Evolutionary conservation across 1,139 yeast genomes (phyloP).

Genomic region (Candida sp.): DNA sequence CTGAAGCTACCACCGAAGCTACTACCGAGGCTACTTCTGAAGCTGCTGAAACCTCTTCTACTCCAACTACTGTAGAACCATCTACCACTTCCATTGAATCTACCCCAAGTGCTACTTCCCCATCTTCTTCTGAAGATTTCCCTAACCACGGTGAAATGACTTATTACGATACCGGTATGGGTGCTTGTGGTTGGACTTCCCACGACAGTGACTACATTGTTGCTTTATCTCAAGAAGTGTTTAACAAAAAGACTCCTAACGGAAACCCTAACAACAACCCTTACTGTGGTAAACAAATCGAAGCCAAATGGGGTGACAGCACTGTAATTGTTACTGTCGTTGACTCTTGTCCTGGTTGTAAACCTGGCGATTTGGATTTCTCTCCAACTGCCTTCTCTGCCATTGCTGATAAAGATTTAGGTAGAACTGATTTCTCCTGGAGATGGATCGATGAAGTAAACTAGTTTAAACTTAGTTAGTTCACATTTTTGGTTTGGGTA

Average conservation of each 20-base stretch:
- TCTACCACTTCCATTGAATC: conserved; percentile 20
- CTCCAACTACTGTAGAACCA: conserved; percentile 11
- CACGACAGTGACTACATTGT: conserved; percentile 47
- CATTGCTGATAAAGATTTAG: conserved; percentile 36
- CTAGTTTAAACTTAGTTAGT: no score
- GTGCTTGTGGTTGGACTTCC: conserved; percentile 57
- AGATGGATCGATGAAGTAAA: conserved; percentile 17
- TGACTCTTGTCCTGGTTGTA: conserved; percentile 42
- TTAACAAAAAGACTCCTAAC: conserved; percentile 25
- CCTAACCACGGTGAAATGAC: conserved; percentile 52
- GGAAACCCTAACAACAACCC: conserved; percentile 42
- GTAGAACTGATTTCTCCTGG: conserved; percentile 44
- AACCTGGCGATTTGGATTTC: conserved; percentile 36
- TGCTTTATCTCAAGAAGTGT: conserved; percentile 36
- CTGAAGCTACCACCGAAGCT: conserved; percentile 25
- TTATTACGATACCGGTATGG: conserved; percentile 54
- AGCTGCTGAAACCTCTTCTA: conserved; percentile 8
- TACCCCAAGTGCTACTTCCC: conserved; percentile 15
- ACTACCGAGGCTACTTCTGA: conserved; percentile 10
- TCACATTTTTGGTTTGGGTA: background rate
- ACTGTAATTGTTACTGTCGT: conserved; percentile 42
- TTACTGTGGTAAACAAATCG: conserved; percentile 40
- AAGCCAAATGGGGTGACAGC: conserved; percentile 35
- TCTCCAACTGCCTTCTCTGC: conserved; percentile 41
- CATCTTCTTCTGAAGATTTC: conserved; percentile 9